Base-by-base conservation (phyloP, 2,329 filamentous ascomycete species). In the Verticillium alfalfae region DNA sequence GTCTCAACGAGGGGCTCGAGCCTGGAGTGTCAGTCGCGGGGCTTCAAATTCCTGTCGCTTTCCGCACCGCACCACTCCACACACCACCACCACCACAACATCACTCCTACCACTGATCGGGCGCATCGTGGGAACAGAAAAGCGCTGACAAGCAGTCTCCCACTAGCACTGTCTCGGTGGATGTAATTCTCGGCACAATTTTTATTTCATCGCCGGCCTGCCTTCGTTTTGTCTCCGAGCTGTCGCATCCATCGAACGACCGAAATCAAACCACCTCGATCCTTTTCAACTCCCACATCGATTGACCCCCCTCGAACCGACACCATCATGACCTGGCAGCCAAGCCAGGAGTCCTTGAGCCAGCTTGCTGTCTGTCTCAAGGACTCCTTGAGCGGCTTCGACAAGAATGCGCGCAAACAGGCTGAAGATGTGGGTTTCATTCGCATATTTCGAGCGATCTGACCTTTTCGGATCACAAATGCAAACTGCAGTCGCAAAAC, bases 321-420 rank as follows among this genome's bases (percentile, higher is more conserved):
- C 60, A 66, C 61, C 58, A 61, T 49, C 70, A 97, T 97, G 93
- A 86, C 89, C 77, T 99, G 95, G 95, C 91, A 96, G 81, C 95
- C 95, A 65, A 83, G 91, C 71, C 86, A 89, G 71, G 91, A 93
- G 82, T 92, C 90, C 75, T 83, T 99, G 81, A 85, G 85, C 82
- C 93, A 97, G 84, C 87, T 99, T 67, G 90, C 92, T 68, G 86
- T 88, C 72, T 97, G 88, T 78, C 86, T 99, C 72, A 92, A 89
- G 79, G 93, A 98, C 80, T 97, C 95, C 55, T 83, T 98, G 70
- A 96, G 92, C 74, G 90, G 89, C 68, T 89, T 91, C 73, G 86
- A 97, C 77, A 88, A 88, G 73, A 81, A 78, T 70, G 88, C 89
- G 60, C 93, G 95, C 76, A 96, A 94, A 78, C 90, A 96, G 76